Conservation (phyloP, 768 basidiomycete genomes). For the Mycena amicta region DNA sequence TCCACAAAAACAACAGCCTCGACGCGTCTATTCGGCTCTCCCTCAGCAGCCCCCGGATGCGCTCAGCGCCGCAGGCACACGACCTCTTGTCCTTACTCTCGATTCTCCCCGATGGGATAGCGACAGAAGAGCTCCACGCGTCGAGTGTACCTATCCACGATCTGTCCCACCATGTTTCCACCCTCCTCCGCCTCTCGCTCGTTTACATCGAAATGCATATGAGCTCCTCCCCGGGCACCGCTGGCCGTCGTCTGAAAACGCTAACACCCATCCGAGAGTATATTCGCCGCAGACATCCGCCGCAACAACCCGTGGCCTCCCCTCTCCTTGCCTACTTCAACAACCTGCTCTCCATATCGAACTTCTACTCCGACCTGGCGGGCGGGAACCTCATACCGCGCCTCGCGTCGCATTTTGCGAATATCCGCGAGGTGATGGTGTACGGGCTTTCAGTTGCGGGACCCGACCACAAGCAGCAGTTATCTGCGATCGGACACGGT, state of each 20-base stretch:
- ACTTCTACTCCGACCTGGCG: neutral
- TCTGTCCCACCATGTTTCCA: neutral
- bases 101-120: neutral
- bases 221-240: no score
- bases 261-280: neutral
- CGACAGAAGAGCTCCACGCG: neutral
- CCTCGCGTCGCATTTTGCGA: neutral
- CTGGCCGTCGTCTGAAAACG: neutral
- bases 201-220: neutral
- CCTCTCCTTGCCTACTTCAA: neutral
- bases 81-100: neutral
- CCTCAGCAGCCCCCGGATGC: neutral
- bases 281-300: neutral
- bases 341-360: neutral
- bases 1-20: neutral
- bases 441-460: neutral
- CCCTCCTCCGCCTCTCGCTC: neutral
- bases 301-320: neutral
- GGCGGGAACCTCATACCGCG: neutral
- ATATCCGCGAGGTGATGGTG: neutral
- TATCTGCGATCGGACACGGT: neutral
- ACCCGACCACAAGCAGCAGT: neutral
- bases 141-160: neutral
- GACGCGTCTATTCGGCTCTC: neutral
- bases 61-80: neutral